Evolutionary conservation across 202 grass and related monocot species (phyloP), one percentile per base, ranked within the genome.

Genomic region (Tripidium arundinaceum): DNA sequence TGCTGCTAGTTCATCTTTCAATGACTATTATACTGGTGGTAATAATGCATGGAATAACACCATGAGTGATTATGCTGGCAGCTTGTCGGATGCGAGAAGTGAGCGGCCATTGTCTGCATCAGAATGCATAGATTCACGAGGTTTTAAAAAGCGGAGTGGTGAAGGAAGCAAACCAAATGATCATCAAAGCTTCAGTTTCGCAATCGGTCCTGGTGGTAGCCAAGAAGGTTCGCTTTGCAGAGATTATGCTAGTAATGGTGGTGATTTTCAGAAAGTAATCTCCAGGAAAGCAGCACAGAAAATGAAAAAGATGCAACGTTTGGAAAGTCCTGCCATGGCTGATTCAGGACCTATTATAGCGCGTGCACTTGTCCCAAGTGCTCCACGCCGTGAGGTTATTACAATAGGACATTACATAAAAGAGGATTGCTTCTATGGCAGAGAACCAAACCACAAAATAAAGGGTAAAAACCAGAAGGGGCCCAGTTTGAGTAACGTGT

Each of bases 321-420:
- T 12, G 15, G 4, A 3, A 19, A 36, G 9, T 22, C 8, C 43
- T 70, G 16, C 52, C 43, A 49, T 11, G 16, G 3, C 26, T 50
- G 15, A 12, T 70, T 70, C 68, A 8, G 15, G 47, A 29, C 43
- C 69, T 11, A 33, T n/a, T 50, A 34, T 31, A 72, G 6, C 27
- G 1, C 11, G 18, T 52, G 28, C 1, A 36, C 16, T 54, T 54
- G 27, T 34, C 46, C 18, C 45, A 21, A 52, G 26, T 21, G 27
- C 70, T 34, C 65, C 19, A 24, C 7, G 3, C 50, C 50, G 18
- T 87, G 57, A 42, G 19, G 19, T 22, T 8, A 50, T 70, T 37
- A 68, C 66, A 57, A 28, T 82, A 64, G 76, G 77, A 65, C 55
- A 82, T 80, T 87, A 76, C 79, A 78, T 77, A 40, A 57, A 22